phyloP scores from a whole-genome alignment of 2,329 filamentous ascomycete species.

The Cercospora sp. region DNA sequence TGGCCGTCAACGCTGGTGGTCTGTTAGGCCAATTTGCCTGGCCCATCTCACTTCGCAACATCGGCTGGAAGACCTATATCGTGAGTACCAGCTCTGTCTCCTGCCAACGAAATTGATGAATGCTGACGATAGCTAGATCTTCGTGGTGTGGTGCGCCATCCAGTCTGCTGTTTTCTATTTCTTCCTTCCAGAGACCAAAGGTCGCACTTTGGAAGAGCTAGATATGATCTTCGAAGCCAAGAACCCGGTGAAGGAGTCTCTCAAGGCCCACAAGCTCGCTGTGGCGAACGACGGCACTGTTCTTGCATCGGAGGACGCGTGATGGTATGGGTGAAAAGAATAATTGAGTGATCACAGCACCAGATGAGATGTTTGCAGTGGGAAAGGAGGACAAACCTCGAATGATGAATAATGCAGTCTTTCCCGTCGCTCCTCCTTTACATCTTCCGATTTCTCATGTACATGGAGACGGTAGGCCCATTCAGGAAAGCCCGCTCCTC shows the following conservation, averaged over 20 bases:
- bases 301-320: conserved; percentile 29
- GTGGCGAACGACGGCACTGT: conserved; percentile 29
- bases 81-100: neutral
- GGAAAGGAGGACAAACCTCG: neutral
- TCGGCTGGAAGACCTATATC: conserved; percentile 33
- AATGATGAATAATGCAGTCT: neutral
- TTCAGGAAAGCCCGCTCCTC: neutral
- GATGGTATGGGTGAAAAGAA: neutral
- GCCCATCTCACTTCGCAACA: conserved; percentile 32
- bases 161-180: conserved; percentile 39
- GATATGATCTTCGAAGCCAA: conserved; percentile 45
- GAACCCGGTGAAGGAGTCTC: conserved; percentile 43
- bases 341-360: neutral
- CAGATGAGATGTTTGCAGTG: neutral
- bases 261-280: conserved; percentile 31
- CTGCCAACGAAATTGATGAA: neutral
- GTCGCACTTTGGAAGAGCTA: conserved; percentile 48
- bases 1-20: conserved; percentile 47
- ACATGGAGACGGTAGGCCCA: neutral
- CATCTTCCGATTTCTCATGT: neutral
- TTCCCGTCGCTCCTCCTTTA: neutral
- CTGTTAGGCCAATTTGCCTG: conserved; percentile 43
- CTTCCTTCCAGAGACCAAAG: conserved; percentile 44
- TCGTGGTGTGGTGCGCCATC: conserved; percentile 38
- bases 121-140: conserved; percentile 23